Percentiles rank a stretch among this genome's conserved stretches.
Conservation (phyloP, 2,329 filamentous ascomycete species). For the Fusarium dimerum region DNA sequence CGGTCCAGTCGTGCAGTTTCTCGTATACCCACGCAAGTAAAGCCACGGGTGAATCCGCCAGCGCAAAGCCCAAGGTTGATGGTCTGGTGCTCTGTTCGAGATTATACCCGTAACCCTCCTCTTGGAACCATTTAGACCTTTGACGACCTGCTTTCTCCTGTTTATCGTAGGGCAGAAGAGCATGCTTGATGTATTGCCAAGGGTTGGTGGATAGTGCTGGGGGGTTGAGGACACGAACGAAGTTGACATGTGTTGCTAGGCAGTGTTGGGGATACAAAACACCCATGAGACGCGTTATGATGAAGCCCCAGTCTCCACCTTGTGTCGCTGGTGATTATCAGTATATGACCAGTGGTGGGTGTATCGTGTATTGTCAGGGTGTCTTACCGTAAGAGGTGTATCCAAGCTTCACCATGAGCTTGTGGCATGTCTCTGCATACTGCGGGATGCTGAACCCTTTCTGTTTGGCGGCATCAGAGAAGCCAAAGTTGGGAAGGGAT, state of each 20-base stretch:
- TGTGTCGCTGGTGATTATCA: constrained; percentile 43
- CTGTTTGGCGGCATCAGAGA: constrained; percentile 33
- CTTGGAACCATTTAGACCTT: constrained; percentile 57
- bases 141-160: constrained; percentile 43
- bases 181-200: constrained; percentile 53
- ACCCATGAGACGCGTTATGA: constrained; percentile 64
- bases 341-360: background rate
- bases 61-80: constrained; percentile 69
- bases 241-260: constrained; percentile 45
- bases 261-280: constrained; percentile 60
- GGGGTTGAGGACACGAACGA: constrained; percentile 54
- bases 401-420: constrained; percentile 68
- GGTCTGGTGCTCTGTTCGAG: constrained; percentile 61
- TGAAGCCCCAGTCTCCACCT: constrained; percentile 72
- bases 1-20: constrained; percentile 77
- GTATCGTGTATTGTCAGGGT: background rate
- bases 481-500: constrained; percentile 55
- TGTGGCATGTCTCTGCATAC: constrained; percentile 59
- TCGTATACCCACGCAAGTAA: constrained; percentile 80
- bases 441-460: constrained; percentile 35
- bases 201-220: constrained; percentile 56
- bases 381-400: constrained; percentile 42
- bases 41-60: constrained; percentile 70
- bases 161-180: constrained; percentile 51
- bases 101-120: constrained; percentile 47